Percentiles rank a stretch among this genome's conserved stretches.
Conservation (phyloP, 2,329 filamentous ascomycete genomes). For the Ascochyta lentis region DNA sequence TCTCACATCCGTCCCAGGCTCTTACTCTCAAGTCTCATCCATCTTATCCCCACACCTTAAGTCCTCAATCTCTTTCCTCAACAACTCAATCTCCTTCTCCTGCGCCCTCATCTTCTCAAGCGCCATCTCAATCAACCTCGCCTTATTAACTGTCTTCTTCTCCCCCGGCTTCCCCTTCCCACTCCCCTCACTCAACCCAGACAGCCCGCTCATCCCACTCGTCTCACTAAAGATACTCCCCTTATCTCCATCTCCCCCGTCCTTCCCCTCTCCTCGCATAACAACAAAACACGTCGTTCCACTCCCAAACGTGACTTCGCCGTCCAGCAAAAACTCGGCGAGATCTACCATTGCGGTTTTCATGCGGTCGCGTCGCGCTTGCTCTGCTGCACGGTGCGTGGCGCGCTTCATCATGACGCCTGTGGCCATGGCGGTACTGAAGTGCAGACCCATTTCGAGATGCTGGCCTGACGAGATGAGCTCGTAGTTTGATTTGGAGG, state of each 20-base stretch:
- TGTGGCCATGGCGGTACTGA: conserved; percentile 42
- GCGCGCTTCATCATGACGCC: conserved; percentile 45
- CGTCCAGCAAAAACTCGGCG: conserved; percentile 38
- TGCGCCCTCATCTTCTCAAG: conserved; percentile 41
- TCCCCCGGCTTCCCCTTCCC: conserved; percentile 22
- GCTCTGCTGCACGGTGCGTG: conserved; percentile 40
- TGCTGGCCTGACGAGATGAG: conserved; percentile 39
- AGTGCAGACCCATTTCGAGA: conserved; percentile 41
- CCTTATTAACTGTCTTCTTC: conserved; percentile 42
- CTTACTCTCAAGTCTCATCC: conserved; percentile 26
- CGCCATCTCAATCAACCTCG: conserved; percentile 40
- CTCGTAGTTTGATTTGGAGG: conserved; percentile 41
- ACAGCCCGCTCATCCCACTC: conserved; percentile 11
- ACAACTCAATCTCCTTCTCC: conserved; percentile 36
- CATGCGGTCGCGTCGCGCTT: conserved; percentile 43
- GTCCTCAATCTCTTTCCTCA: conserved; percentile 35
- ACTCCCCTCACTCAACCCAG: conserved; percentile 14
- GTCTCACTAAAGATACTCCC: conserved; percentile 15
- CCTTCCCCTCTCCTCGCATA: conserved; percentile 25
- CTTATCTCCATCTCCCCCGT: conserved; percentile 12
- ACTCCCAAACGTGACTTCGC: conserved; percentile 41
- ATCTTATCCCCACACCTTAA: conserved; percentile 28
- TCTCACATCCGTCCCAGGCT: background rate
- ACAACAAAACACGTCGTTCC: conserved; percentile 42
- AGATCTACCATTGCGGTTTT: conserved; percentile 42